A percentile compares a stretch with the other conserved stretches of the same genome.
These are phyloP conservation scores for Pilatotrama ljubarskyi DNA, from an alignment of 768 basidiomycete genomes.

Conservation along the genomic window DNA sequence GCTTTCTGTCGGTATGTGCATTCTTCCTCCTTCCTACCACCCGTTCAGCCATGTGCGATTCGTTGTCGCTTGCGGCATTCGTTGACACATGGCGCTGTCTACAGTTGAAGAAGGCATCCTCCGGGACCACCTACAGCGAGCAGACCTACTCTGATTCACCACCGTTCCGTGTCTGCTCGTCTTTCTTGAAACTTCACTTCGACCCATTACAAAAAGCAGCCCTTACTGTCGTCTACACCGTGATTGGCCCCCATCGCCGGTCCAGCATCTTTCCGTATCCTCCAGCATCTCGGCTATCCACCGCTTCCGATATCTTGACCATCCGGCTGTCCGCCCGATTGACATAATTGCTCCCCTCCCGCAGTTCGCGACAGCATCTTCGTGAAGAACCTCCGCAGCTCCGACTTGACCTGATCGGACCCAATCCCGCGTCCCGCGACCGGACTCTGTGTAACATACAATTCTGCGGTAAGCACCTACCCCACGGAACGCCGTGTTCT, in stretches of 20 bases:
- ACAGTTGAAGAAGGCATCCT: constrained; percentile 74
- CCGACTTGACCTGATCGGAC: constrained; percentile 3
- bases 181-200: neutral
- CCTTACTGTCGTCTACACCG: no score
- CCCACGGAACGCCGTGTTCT: neutral
- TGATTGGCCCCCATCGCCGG: neutral
- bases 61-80: constrained; percentile 6
- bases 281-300: neutral
- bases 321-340: neutral
- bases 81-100: constrained; percentile 8
- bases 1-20: constrained; percentile 57
- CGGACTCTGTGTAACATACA: neutral
- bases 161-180: neutral
- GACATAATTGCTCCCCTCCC: neutral
- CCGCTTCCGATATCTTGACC: neutral
- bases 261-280: neutral
- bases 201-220: neutral
- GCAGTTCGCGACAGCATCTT: constrained; percentile 11
- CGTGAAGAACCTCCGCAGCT: constrained; percentile 2
- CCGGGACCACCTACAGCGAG: constrained; percentile 65
- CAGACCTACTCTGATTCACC: constrained; percentile 57
- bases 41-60: neutral
- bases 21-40: constrained; percentile 7
- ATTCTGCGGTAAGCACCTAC: neutral
- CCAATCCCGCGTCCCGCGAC: neutral